A percentile compares a stretch with the other conserved stretches of the same genome.
These are phyloP conservation scores for Ogataea siamensis DNA, from an alignment of 805 yeast species.

Conservation along the genomic window DNA sequence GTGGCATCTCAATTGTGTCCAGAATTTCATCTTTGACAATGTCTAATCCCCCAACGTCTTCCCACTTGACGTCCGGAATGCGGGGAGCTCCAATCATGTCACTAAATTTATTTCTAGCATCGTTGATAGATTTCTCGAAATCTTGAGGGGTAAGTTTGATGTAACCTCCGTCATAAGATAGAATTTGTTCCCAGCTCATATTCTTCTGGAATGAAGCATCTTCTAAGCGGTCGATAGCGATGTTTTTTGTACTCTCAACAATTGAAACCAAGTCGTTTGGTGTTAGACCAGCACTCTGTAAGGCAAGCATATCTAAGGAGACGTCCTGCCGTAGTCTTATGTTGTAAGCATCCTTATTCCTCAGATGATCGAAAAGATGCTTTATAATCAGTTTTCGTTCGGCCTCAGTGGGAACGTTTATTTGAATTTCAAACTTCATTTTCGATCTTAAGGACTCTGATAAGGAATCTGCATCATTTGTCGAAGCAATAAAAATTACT, in stretches of 20 bases:
- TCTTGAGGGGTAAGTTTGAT: conserved; percentile 56
- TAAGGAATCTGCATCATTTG: conserved; percentile 64
- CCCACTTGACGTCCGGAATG: conserved; percentile 95
- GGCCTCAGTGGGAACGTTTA: conserved; percentile 73
- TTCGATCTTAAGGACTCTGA: conserved; percentile 63
- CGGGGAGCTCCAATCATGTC: conserved; percentile 96
- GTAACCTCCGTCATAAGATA: conserved; percentile 54
- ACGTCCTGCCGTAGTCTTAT: conserved; percentile 45
- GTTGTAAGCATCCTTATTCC: neutral
- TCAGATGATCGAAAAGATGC: conserved; percentile 37
- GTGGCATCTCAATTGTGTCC: conserved; percentile 95
- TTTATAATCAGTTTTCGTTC: conserved; percentile 69
- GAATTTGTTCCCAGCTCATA: conserved; percentile 33
- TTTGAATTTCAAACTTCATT: conserved; percentile 72
- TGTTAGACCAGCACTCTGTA: conserved; percentile 90
- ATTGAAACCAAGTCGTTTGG: conserved; percentile 79
- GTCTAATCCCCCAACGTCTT: conserved; percentile 94
- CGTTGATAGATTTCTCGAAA: conserved; percentile 67
- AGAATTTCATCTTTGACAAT: conserved; percentile 86
- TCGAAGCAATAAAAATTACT: conserved; percentile 62
- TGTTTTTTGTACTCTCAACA: conserved; percentile 58
- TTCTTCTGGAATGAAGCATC: conserved; percentile 30
- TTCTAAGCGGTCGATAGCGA: conserved; percentile 51
- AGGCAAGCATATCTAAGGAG: conserved; percentile 55
- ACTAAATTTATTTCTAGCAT: conserved; percentile 83